These are phyloP conservation scores for Hebeloma cylindrosporum DNA, from an alignment of 768 basidiomycete species.

Conservation along the genomic window DNA sequence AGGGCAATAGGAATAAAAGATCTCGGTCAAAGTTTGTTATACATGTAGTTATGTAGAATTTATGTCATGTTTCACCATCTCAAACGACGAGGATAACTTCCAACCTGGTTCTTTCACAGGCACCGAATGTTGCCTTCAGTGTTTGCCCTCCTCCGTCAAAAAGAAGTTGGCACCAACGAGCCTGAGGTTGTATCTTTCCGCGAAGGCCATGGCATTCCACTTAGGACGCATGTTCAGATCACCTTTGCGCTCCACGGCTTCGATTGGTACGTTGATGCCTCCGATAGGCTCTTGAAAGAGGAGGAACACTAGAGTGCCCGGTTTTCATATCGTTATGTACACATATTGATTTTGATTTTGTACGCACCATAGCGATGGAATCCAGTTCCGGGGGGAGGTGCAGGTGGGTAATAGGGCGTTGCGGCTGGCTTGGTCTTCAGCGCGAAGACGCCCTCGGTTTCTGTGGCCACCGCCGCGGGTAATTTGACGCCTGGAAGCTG, in stretches of 20 bases:
- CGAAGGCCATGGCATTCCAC: slow-evolving; percentile 60
- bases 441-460: slow-evolving; percentile 34
- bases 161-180: slow-evolving; percentile 63
- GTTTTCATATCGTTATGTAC: not conserved
- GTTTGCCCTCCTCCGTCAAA: slow-evolving; percentile 31
- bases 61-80: not conserved
- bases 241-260: slow-evolving; percentile 46
- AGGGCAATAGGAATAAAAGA: no score
- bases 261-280: slow-evolving; percentile 39
- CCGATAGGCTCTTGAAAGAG: slow-evolving; percentile 58
- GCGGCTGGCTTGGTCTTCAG: slow-evolving; percentile 45
- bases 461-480: slow-evolving; percentile 21
- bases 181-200: slow-evolving; percentile 47
- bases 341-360: not conserved
- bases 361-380: slow-evolving; percentile 57
- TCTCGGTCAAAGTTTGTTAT: no score
- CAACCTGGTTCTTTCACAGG: not conserved
- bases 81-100: not conserved
- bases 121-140: not conserved
- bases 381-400: slow-evolving; percentile 53
- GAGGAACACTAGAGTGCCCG: slow-evolving; percentile 46
- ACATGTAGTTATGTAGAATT: no score
- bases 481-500: slow-evolving; percentile 40
- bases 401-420: slow-evolving; percentile 58
- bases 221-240: slow-evolving; percentile 45